Conservation (phyloP, 1,139 yeast genomes). For the Komagataea norvegica region DNA sequence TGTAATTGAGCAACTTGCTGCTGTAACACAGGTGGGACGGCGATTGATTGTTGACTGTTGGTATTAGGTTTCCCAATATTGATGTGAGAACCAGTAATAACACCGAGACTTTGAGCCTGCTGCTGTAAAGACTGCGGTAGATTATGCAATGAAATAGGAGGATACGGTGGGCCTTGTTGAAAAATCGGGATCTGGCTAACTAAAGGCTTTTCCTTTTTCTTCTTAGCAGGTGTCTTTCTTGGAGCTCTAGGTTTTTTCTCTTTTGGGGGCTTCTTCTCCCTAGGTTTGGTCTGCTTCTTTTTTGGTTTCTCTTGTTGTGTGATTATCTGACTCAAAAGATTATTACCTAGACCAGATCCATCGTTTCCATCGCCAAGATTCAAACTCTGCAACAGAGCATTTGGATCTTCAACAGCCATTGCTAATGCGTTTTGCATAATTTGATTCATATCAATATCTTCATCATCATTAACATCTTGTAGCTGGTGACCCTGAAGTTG, state of each 20-base stretch:
- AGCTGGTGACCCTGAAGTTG: slow-evolving; percentile 7
- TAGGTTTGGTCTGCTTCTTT: slow-evolving; percentile 18
- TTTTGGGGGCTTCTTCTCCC: slow-evolving; percentile 25
- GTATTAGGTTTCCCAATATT: slow-evolving; percentile 4
- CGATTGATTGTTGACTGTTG: slow-evolving; percentile 8
- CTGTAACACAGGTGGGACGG: slow-evolving; percentile 13
- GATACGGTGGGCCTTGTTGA: slow-evolving; percentile 20
- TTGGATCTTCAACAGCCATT: slow-evolving; percentile 67
- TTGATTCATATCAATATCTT: slow-evolving; percentile 53
- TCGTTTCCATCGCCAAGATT: slow-evolving; percentile 32
- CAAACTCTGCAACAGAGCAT: slow-evolving; percentile 47
- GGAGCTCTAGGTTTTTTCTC: slow-evolving; percentile 27
- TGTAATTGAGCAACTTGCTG: slow-evolving; percentile 18
- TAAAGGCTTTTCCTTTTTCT: slow-evolving; percentile 22
- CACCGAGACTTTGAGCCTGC: slow-evolving; percentile 16
- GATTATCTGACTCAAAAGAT: slow-evolving; percentile 17
- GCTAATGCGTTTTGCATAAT: slow-evolving; percentile 69
- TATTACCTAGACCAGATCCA: slow-evolving; percentile 5
- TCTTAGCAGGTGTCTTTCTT: slow-evolving; percentile 21
- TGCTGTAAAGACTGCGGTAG: slow-evolving; percentile 19
- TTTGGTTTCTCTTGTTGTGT: slow-evolving; percentile 17
- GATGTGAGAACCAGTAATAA: slow-evolving; percentile 4
- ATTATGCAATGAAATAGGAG: slow-evolving; percentile 19
- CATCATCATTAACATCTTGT: slow-evolving; percentile 27
- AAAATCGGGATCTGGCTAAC: slow-evolving; percentile 24